Conservation (phyloP, 257 asterid genomes). For the Knoxia roxburghii region DNA sequence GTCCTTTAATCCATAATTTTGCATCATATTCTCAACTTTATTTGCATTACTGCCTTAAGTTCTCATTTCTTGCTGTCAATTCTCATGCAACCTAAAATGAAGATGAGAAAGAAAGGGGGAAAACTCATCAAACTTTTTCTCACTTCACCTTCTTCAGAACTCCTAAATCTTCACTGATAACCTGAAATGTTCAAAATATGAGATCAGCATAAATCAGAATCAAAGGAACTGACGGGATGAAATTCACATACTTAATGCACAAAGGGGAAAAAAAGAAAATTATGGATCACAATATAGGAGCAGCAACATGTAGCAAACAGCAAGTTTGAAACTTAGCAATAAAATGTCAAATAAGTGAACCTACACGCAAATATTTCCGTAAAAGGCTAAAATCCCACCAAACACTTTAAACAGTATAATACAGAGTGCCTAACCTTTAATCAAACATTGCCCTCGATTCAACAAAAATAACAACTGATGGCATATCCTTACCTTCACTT, state of each 20-base stretch:
- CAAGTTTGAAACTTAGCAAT: not conserved
- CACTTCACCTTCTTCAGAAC: constrained; percentile 70
- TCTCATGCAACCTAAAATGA: not conserved
- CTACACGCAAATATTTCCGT: not conserved
- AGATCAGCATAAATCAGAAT: not conserved
- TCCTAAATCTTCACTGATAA: constrained; percentile 76
- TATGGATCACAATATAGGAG: not conserved
- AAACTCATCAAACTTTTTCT: constrained; percentile 14
- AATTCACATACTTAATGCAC: not conserved
- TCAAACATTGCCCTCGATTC: not conserved
- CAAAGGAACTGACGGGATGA: too few relatives aligned
- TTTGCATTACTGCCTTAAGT: not conserved
- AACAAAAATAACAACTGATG: not conserved
- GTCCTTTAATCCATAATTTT: not conserved
- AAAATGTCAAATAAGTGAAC: not conserved
- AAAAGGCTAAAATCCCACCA: not conserved
- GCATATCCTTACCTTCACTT: constrained; percentile 79
- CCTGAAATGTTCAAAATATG: constrained; percentile 42
- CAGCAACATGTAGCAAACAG: not conserved
- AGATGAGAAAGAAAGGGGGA: not conserved
- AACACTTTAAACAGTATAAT: not conserved
- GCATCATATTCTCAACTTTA: not conserved
- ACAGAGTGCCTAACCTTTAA: not conserved
- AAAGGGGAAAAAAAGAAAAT: not conserved
- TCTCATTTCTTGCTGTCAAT: not conserved